A percentile compares a stretch with the other conserved stretches of the same genome.
These are phyloP conservation scores for Grifola frondosa DNA, from an alignment of 1,284 basidiomycete genomes.

Conservation along the genomic window DNA sequence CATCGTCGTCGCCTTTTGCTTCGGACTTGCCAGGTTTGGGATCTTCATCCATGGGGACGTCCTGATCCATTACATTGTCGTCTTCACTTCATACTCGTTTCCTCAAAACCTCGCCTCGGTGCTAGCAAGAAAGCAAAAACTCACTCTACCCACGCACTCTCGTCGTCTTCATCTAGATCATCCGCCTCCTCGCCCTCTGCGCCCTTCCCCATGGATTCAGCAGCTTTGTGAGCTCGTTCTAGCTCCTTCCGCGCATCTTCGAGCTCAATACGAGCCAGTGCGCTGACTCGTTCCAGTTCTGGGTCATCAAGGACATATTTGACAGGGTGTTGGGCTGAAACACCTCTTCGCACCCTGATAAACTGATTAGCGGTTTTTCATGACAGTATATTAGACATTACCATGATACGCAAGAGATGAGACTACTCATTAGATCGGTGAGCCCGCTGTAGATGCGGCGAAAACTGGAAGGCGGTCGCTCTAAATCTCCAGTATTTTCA, in stretches of 20 bases:
- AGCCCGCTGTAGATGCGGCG: not conserved
- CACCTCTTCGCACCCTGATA: slow-evolving; percentile 83
- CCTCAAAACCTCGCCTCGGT: slow-evolving; percentile 19
- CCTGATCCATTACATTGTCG: slow-evolving; percentile 67
- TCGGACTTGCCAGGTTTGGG: slow-evolving; percentile 26
- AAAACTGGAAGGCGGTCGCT: too few relatives aligned
- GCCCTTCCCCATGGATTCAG: slow-evolving; percentile 68
- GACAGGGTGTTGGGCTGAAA: slow-evolving; percentile 72
- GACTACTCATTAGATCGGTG: slow-evolving; percentile 54
- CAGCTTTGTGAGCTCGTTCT: slow-evolving; percentile 78
- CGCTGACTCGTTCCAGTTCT: slow-evolving; percentile 89
- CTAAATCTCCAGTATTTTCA: too few relatives aligned
- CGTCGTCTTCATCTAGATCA: slow-evolving; percentile 49
- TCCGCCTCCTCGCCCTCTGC: slow-evolving; percentile 61
- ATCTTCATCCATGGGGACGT: slow-evolving; percentile 40
- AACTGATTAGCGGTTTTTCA: slow-evolving; percentile 15
- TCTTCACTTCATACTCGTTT: slow-evolving; percentile 40
- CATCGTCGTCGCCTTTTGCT: slow-evolving; percentile 59
- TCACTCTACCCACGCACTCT: slow-evolving; percentile 79
- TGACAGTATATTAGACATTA: slow-evolving; percentile 21
- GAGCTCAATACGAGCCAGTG: slow-evolving; percentile 84
- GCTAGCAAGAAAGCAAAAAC: slow-evolving; percentile 35
- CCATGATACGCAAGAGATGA: slow-evolving; percentile 64
- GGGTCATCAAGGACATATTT: slow-evolving; percentile 92
- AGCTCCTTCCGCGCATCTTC: slow-evolving; percentile 87